Evolutionary conservation across 768 basidiomycete species (phyloP).

Genomic region (Naematelia aurantialba): DNA sequence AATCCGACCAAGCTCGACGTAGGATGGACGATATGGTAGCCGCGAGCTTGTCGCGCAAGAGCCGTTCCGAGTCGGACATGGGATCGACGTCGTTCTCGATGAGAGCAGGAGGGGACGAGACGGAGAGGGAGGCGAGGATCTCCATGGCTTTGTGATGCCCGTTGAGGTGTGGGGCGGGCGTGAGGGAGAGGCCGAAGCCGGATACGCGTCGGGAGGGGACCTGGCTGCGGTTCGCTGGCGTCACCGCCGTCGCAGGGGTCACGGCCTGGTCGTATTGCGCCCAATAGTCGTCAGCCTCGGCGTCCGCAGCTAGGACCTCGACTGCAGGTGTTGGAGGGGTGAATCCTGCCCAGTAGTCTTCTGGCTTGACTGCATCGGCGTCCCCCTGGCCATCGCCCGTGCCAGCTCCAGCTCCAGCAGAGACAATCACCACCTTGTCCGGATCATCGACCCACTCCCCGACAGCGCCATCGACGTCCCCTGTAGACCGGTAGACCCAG

Average conservation of each 20-base stretch:
- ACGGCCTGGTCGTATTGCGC: conserved; percentile 16
- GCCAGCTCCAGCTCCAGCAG: too few relatives aligned
- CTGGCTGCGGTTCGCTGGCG: neutral
- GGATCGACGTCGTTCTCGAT: neutral
- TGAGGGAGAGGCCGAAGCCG: neutral
- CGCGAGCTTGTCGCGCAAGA: neutral
- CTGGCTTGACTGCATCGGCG: neutral
- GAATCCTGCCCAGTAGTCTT: conserved; percentile 17
- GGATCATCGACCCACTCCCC: neutral
- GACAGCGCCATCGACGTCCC: neutral
- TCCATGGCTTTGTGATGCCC: neutral
- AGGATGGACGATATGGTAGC: conserved; percentile 5
- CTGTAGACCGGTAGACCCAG: neutral
- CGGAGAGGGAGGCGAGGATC: neutral
- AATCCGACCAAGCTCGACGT: conserved; percentile 4
- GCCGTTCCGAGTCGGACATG: neutral
- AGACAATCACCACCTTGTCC: neutral
- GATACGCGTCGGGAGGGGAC: neutral
- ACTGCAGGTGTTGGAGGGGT: too few relatives aligned
- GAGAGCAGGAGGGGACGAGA: neutral
- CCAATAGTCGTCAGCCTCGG: conserved; percentile 13
- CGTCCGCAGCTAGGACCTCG: conserved; percentile 1
- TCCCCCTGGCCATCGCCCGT: too few relatives aligned
- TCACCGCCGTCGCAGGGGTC: neutral
- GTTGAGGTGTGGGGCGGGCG: neutral